These are phyloP conservation scores for Kwoniella heveanensis DNA, from an alignment of 768 basidiomycete species.

Conservation along the genomic window DNA sequence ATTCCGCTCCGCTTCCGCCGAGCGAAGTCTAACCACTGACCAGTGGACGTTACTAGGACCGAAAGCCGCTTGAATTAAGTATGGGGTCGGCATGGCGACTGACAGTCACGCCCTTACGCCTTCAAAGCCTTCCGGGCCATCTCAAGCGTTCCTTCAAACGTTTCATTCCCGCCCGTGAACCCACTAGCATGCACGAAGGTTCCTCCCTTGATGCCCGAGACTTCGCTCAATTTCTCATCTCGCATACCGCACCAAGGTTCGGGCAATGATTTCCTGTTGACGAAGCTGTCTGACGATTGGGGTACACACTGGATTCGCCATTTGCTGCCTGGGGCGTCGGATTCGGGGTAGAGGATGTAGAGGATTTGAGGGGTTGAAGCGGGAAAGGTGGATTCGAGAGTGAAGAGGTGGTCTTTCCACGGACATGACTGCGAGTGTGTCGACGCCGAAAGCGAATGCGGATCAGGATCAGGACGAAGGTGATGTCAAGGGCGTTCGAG, in stretches of 20 bases:
- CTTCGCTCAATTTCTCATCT: slow-evolving; percentile 74
- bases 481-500: too few species aligned
- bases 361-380: slow-evolving; percentile 63
- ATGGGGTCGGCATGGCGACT: too few species aligned
- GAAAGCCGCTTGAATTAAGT: too few species aligned
- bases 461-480: too few species aligned
- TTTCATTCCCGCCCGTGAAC: slow-evolving; percentile 88
- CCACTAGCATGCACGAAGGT: slow-evolving; percentile 95
- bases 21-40: too few species aligned
- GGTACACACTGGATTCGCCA: slow-evolving; percentile 97
- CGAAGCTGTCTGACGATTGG: slow-evolving; percentile 75
- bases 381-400: slow-evolving; percentile 68
- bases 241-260: slow-evolving; percentile 90
- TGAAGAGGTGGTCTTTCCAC: slow-evolving; percentile 83
- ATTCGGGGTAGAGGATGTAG: slow-evolving; percentile 79
- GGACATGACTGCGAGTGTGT: slow-evolving; percentile 50
- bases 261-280: slow-evolving; percentile 87
- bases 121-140: slow-evolving; percentile 64
- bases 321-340: slow-evolving; percentile 66
- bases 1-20: too few species aligned
- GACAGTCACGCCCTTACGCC: background rate
- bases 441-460: too few species aligned
- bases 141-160: slow-evolving; percentile 79
- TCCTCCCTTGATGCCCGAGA: slow-evolving; percentile 75
- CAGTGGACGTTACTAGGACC: too few species aligned